phyloP scores from a whole-genome alignment of 2,329 filamentous ascomycete species.

The Talaromyces atroroseus region DNA sequence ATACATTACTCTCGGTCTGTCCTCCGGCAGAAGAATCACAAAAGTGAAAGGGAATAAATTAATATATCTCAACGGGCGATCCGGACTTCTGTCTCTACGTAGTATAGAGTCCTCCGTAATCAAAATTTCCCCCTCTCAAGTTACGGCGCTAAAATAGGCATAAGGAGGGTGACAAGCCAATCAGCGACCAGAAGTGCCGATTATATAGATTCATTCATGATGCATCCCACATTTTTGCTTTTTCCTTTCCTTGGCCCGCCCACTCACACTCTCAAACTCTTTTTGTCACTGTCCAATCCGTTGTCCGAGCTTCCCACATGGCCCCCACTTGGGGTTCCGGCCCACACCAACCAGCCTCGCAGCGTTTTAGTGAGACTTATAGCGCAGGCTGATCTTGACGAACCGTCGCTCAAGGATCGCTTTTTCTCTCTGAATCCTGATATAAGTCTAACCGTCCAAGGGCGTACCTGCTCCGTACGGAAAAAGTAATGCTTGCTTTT shows the following conservation, averaged over 20 bases:
- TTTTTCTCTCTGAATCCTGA: neutral
- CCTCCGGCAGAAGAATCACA: neutral
- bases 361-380: neutral
- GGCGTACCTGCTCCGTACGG: neutral
- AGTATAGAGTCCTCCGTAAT: neutral
- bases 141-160: slow-evolving; percentile 11
- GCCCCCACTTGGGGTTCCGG: neutral
- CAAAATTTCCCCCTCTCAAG: neutral
- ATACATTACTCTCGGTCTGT: neutral
- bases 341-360: neutral
- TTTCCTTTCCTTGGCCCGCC: neutral
- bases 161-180: slow-evolving; percentile 7
- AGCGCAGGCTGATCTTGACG: slow-evolving; percentile 1
- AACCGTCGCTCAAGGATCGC: slow-evolving; percentile 10
- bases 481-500: neutral
- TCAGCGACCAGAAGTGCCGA: neutral
- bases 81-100: neutral
- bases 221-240: neutral
- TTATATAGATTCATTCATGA: neutral
- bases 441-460: neutral
- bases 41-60: neutral
- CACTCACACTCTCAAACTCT: neutral
- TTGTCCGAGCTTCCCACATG: neutral
- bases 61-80: neutral
- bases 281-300: neutral